Evolutionary conservation across 495 filamentous ascomycete genomes (phyloP), one percentile per base, ranked within the genome.

Genomic region (Penicillium chermesinum): DNA sequence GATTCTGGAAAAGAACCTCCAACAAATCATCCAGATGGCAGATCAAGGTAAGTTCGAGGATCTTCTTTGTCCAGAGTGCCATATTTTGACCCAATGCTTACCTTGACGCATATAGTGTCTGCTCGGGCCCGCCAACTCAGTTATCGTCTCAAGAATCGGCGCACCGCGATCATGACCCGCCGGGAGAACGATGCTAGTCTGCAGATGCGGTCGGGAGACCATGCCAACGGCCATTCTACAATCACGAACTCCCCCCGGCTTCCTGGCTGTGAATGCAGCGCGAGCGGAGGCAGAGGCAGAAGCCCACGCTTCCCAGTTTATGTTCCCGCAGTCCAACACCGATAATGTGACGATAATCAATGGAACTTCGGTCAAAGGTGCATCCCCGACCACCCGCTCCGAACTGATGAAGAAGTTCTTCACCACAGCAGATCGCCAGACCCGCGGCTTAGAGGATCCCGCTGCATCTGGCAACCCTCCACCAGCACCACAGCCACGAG

Each of bases 101-200:
- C n/a, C n/a, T n/a, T n/a, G 25, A 30, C 25, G 4, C 25, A 25
- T 25, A 12, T 72, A 78, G 86, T 91, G 17, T 88, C 89, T 44
- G 80, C 82, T 17, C 81, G 84, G 57, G 87, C 88, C 30, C 75
- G 88, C 33, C 88, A 93, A 61, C 78, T 95, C 17, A 91, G 89
- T 54, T 87, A 91, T 54, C 81, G 85, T 25, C 66, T 95, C 39
- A 85, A 85, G 63, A 84, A 84, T 43, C 83, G 88, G 37, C 82
- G 81, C 48, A 81, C 78, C 16, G 85, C 82, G 15, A 88, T 95
- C 43, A 63, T 83, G 33, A 79, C 75, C 43, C 70, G 85, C 18
- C 69, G 76, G 17, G 72, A 79, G 50, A 75, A 74, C 22, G 76
- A 79, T 50, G 63, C 62, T 12, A 55, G 61, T 20, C 54, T 73